These are phyloP conservation scores for Plasmodium ovale DNA, from an alignment of 169 alveolate species.

Conservation along the genomic window DNA sequence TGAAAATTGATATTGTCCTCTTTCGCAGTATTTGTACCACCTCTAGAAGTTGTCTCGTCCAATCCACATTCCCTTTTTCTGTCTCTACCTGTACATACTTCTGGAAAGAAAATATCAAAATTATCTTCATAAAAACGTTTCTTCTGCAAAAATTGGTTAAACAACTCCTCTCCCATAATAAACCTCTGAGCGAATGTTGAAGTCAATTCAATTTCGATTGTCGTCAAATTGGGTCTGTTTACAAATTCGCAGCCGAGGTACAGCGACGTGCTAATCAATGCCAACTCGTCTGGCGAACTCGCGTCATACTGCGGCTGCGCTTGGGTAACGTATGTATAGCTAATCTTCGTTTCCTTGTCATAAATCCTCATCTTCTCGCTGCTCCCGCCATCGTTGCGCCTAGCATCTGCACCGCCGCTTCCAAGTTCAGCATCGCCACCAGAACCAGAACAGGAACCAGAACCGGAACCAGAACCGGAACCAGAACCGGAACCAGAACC, in stretches of 20 bases:
- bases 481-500: no score
- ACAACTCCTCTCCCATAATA: conserved; percentile 70
- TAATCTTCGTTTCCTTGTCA: conserved; percentile 59
- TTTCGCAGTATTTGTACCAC: not conserved
- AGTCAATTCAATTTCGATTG: conserved; percentile 81
- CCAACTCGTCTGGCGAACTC: conserved; percentile 91
- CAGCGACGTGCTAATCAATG: conserved; percentile 86
- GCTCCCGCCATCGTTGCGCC: conserved; percentile 6
- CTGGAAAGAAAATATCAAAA: conserved; percentile 55
- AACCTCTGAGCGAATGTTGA: conserved; percentile 79
- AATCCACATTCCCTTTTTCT: not conserved
- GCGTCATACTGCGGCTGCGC: conserved; percentile 86
- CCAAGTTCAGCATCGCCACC: conserved; percentile 1
- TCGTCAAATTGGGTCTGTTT: conserved; percentile 80
- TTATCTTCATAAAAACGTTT: conserved; percentile 50
- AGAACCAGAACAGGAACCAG: no score
- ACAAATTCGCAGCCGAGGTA: conserved; percentile 85
- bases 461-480: no score
- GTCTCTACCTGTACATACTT: not conserved
- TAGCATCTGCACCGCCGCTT: conserved; percentile 40
- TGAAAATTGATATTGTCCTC: conserved; percentile 6
- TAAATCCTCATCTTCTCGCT: conserved; percentile 37
- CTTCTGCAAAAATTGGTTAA: conserved; percentile 44
- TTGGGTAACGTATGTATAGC: conserved; percentile 41
- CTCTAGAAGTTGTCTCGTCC: not conserved